Conservation (phyloP, 768 basidiomycete species). For the Atractiella rhizophila region DNA sequence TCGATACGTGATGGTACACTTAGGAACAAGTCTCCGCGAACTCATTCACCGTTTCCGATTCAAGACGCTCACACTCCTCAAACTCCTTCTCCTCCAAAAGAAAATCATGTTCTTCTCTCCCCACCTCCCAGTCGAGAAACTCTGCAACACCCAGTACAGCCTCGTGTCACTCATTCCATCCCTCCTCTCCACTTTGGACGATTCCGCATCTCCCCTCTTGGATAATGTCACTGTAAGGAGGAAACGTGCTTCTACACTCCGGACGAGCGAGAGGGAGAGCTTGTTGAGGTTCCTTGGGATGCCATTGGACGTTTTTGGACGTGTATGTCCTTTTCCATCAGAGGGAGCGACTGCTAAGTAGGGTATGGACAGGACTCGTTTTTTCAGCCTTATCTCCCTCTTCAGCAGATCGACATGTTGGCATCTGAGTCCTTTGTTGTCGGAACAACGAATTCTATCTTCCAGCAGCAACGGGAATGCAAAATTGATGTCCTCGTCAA, state of each 20-base stretch:
- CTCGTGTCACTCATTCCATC: slow-evolving; percentile 79
- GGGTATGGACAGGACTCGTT: slow-evolving; percentile 42
- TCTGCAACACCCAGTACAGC: slow-evolving; percentile 95
- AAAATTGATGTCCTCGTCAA: slow-evolving; percentile 62
- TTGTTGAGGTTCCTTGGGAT: slow-evolving; percentile 76
- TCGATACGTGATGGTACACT: too few relatives aligned
- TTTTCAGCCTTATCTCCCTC: slow-evolving; percentile 89
- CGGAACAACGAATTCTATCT: slow-evolving; percentile 75
- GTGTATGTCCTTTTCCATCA: slow-evolving; percentile 27
- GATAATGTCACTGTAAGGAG: slow-evolving; percentile 36
- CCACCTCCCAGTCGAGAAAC: slow-evolving; percentile 62
- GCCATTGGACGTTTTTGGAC: slow-evolving; percentile 81
- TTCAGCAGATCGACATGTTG: slow-evolving; percentile 80
- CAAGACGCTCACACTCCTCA: slow-evolving; percentile 72
- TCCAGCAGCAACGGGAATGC: slow-evolving; percentile 67
- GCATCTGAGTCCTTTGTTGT: slow-evolving; percentile 54
- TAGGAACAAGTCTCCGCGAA: slow-evolving; percentile 43
- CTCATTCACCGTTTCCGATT: slow-evolving; percentile 82
- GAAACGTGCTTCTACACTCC: slow-evolving; percentile 47
- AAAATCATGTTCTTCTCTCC: slow-evolving; percentile 76
- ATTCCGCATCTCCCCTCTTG: slow-evolving; percentile 69
- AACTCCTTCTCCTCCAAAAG: slow-evolving; percentile 79
- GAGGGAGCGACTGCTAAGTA: not conserved
- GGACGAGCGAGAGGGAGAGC: slow-evolving; percentile 69
- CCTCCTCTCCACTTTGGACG: slow-evolving; percentile 63